phyloP scores from a whole-genome alignment of 495 filamentous ascomycete genomes.

The Neurospora sp. region DNA sequence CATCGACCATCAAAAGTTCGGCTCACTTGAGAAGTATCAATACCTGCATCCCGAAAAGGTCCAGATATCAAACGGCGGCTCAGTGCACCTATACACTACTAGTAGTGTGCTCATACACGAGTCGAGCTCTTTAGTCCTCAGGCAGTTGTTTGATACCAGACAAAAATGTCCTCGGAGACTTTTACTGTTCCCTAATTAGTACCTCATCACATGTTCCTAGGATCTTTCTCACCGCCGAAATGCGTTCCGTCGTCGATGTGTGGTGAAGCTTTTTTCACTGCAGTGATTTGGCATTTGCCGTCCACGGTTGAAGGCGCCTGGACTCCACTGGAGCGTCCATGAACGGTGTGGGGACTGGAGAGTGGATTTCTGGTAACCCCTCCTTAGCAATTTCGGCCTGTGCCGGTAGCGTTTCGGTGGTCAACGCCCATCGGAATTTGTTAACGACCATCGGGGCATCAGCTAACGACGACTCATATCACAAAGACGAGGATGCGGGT shows the following conservation, averaged over 20 bases:
- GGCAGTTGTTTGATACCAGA: background rate
- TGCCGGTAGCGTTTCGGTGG: background rate
- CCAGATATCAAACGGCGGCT: background rate
- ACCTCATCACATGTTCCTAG: background rate
- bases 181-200: background rate
- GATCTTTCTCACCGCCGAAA: background rate
- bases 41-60: background rate
- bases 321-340: background rate
- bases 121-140: background rate
- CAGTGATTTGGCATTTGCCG: background rate
- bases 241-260: background rate
- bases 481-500: background rate
- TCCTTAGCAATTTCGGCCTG: conserved; percentile 5
- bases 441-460: background rate
- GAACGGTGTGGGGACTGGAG: background rate
- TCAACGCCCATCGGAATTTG: background rate
- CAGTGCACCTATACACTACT: background rate
- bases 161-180: background rate
- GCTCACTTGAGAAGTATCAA: background rate
- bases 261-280: background rate
- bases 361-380: background rate
- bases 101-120: background rate
- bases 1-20: background rate
- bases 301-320: background rate
- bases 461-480: background rate